These are phyloP conservation scores for Kwoniella bestiolae DNA, from an alignment of 768 basidiomycete species.

Conservation along the genomic window DNA sequence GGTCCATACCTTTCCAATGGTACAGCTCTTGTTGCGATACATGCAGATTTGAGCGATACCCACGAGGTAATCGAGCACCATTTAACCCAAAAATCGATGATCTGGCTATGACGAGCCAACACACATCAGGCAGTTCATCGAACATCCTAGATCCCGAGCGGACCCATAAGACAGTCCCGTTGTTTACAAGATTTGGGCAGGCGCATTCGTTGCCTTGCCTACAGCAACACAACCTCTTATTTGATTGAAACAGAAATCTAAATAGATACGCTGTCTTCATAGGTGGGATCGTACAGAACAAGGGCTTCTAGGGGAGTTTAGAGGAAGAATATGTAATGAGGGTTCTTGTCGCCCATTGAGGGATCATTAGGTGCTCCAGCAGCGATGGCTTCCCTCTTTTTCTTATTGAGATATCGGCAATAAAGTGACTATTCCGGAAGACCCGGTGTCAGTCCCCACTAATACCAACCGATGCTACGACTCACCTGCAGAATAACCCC, in stretches of 20 bases:
- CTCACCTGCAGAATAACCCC: conserved; percentile 5
- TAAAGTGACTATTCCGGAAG: neutral
- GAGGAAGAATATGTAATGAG: conserved; percentile 36
- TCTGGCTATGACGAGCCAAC: conserved; percentile 2
- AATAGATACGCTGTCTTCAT: neutral
- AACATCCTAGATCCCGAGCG: no score
- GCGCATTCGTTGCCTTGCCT: neutral
- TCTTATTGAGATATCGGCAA: conserved; percentile 25
- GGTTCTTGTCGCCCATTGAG: conserved; percentile 39
- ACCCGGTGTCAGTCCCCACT: neutral
- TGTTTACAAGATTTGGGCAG: neutral
- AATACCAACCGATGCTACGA: neutral
- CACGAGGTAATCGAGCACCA: no score
- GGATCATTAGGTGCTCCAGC: conserved; percentile 40
- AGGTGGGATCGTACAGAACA: neutral
- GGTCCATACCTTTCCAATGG: no score
- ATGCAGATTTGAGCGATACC: no score
- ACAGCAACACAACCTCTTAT: neutral
- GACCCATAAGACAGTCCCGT: neutral
- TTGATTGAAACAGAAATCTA: neutral
- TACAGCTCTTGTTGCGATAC: no score
- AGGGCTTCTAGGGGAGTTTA: conserved; percentile 2
- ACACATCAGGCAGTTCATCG: no score
- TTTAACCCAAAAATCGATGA: no score
- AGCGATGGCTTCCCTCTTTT: conserved; percentile 22